phyloP scores from a whole-genome alignment of 768 basidiomycete species.

The Tulasnella sp. region DNA sequence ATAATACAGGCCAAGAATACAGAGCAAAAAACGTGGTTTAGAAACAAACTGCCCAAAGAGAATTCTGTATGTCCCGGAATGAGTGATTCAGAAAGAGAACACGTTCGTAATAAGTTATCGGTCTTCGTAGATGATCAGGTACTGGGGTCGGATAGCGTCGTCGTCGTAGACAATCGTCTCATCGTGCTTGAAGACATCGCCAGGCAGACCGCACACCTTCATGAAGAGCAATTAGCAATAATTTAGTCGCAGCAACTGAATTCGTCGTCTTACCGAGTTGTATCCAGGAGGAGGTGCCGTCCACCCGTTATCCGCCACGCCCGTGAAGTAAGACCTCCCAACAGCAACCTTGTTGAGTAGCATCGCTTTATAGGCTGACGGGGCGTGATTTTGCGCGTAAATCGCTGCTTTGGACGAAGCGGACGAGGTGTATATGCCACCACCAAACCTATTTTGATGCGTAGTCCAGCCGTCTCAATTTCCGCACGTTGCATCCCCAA shows the following conservation, averaged over 20 bases:
- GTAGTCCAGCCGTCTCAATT: neutral
- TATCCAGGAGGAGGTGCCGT: neutral
- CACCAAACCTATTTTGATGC: neutral
- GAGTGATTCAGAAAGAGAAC: neutral
- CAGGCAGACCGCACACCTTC: conserved; percentile 6
- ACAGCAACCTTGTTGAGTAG: neutral
- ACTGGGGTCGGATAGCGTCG: conserved; percentile 1
- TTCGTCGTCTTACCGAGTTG: neutral
- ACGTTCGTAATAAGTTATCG: neutral
- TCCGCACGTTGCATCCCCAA: neutral
- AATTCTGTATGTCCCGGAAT: no score
- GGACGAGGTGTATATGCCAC: neutral
- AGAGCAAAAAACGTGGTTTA: neutral
- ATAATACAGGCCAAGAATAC: neutral
- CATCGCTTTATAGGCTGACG: neutral
- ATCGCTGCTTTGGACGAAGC: neutral
- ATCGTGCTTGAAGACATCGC: neutral
- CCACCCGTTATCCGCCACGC: neutral
- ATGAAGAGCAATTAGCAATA: neutral
- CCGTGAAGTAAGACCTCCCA: conserved; percentile 3
- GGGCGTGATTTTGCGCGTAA: neutral
- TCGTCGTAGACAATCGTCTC: conserved; percentile 11
- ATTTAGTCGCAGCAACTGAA: neutral
- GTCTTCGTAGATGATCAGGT: conserved; percentile 7
- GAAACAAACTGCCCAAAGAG: neutral